A percentile compares a stretch with the other conserved stretches of the same genome.
These are phyloP conservation scores for Thelonectria blattea DNA, from an alignment of 2,329 filamentous ascomycete species.

Conservation along the genomic window DNA sequence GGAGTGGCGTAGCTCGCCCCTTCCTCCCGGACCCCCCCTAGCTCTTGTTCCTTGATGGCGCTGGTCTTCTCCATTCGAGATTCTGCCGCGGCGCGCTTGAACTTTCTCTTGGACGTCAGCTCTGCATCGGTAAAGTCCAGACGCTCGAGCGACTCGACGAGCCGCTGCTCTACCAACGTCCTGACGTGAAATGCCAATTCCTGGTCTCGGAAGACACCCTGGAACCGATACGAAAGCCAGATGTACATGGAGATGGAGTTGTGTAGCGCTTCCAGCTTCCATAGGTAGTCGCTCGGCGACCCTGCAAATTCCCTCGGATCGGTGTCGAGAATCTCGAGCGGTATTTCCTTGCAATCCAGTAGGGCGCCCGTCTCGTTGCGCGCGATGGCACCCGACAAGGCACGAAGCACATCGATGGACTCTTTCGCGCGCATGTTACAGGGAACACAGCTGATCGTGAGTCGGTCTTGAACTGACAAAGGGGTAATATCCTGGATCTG, in stretches of 20 bases:
- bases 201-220: conserved; percentile 78
- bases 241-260: conserved; percentile 84
- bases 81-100: conserved; percentile 31
- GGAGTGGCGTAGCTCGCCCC: conserved; percentile 21
- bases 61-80: conserved; percentile 21
- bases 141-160: conserved; percentile 55
- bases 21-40: conserved; percentile 25
- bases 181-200: conserved; percentile 81
- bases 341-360: conserved; percentile 72
- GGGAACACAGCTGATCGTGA: conserved; percentile 77
- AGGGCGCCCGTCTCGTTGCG: conserved; percentile 70
- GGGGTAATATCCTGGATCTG: conserved; percentile 70
- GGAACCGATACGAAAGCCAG: conserved; percentile 91
- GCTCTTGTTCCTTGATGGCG: conserved; percentile 23
- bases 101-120: conserved; percentile 37
- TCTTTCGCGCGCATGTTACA: conserved; percentile 59
- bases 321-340: conserved; percentile 77
- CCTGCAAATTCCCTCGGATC: conserved; percentile 50
- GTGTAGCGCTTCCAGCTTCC: conserved; percentile 77
- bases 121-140: conserved; percentile 56
- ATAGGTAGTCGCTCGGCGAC: conserved; percentile 63
- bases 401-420: conserved; percentile 59
- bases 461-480: conserved; percentile 75
- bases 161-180: conserved; percentile 74
- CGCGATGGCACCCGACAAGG: conserved; percentile 74